These are phyloP conservation scores for Aspergillus sp. DNA, from an alignment of 2,329 filamentous ascomycete species.

Conservation along the genomic window DNA sequence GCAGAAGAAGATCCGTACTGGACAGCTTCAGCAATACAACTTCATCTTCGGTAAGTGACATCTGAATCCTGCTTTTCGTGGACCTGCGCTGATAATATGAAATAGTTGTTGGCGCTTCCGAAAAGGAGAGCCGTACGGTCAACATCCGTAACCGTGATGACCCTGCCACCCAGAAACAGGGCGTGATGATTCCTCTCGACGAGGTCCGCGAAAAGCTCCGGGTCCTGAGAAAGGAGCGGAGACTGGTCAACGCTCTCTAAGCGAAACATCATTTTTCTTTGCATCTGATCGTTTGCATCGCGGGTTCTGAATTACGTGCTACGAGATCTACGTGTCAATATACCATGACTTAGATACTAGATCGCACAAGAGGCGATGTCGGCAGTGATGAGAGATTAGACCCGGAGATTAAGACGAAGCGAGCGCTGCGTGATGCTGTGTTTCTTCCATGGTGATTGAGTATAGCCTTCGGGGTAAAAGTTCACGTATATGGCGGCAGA, in stretches of 20 bases:
- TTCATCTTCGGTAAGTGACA: conserved; percentile 51
- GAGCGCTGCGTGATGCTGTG: not conserved
- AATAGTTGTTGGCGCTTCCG: conserved; percentile 63
- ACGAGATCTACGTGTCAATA: conserved; percentile 6
- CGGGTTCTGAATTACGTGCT: not conserved
- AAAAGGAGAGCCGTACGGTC: conserved; percentile 60
- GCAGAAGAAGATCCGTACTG: conserved; percentile 55
- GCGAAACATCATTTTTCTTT: not conserved
- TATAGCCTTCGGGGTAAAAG: not conserved
- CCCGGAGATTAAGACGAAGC: not conserved
- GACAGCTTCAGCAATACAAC: conserved; percentile 53
- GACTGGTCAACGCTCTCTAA: conserved; percentile 46
- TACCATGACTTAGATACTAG: conserved; percentile 8
- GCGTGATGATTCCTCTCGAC: conserved; percentile 62
- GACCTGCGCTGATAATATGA: conserved; percentile 17
- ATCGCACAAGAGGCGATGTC: conserved; percentile 4
- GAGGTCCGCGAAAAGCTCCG: conserved; percentile 59
- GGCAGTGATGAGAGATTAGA: conserved; percentile 5
- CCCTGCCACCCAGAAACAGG: conserved; percentile 62
- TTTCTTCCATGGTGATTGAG: not conserved
- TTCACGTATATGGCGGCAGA: not conserved
- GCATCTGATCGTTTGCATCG: not conserved
- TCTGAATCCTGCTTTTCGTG: not conserved
- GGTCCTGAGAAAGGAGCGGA: conserved; percentile 49
- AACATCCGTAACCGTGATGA: conserved; percentile 68